Conservation (phyloP, 345 rosid genomes). For the Eucalyptus regnans region DNA sequence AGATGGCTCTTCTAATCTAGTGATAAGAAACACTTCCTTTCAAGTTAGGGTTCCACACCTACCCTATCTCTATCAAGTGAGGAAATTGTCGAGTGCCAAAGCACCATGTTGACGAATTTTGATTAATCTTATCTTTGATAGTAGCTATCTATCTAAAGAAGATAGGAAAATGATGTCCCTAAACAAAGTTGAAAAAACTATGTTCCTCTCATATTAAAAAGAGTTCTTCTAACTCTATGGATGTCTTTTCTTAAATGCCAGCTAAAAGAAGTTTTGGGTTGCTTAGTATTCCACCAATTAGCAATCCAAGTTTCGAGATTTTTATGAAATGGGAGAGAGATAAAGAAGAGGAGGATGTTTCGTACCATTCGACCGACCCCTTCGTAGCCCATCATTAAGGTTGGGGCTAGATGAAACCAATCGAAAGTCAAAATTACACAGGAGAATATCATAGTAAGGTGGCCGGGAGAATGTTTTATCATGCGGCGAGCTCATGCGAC, state of each 20-base stretch:
- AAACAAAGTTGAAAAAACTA: not conserved
- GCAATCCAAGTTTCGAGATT: not conserved
- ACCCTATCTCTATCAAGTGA: not conserved
- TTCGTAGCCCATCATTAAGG: not conserved
- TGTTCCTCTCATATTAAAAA: not conserved
- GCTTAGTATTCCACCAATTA: not conserved
- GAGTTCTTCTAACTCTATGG: not conserved
- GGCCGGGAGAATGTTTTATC: not conserved
- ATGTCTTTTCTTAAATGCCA: not conserved
- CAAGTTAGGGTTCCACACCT: not conserved
- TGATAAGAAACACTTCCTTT: not conserved
- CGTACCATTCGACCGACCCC: too few relatives aligned
- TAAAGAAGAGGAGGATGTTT: not conserved
- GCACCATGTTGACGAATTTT: not conserved
- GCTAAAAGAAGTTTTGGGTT: not conserved
- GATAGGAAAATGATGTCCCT: not conserved
- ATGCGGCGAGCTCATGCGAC: not conserved
- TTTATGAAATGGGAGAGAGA: not conserved
- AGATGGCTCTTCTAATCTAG: not conserved
- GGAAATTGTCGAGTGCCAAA: not conserved
- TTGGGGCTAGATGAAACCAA: not conserved
- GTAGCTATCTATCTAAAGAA: not conserved
- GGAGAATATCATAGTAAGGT: not conserved
- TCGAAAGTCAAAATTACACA: not conserved
- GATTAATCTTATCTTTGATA: not conserved